Percentiles rank a stretch among this genome's conserved stretches.
phyloP scores from a whole-genome alignment of 2,329 filamentous ascomycete genomes.

The Fusarium liriodendri region DNA sequence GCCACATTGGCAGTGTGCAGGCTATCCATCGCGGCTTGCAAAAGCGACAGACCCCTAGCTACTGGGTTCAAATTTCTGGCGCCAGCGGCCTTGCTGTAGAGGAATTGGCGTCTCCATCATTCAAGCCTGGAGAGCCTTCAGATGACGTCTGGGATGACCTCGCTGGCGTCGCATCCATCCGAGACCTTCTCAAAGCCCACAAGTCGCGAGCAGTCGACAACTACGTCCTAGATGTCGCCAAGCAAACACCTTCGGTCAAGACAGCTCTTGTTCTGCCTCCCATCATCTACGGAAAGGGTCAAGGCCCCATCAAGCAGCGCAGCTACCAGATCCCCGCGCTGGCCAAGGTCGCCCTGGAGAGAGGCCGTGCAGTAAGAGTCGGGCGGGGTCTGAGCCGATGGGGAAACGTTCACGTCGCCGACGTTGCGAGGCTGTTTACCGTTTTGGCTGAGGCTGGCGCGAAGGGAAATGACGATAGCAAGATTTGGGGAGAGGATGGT shows the following conservation, averaged over 20 bases:
- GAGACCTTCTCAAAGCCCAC: slow-evolving; percentile 41
- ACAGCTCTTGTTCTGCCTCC: slow-evolving; percentile 52
- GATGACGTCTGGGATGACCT: slow-evolving; percentile 51
- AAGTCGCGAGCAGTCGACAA: slow-evolving; percentile 51
- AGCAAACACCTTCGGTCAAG: slow-evolving; percentile 41
- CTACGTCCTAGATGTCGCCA: slow-evolving; percentile 48
- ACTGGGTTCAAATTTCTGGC: slow-evolving; percentile 52
- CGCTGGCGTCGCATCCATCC: slow-evolving; percentile 40
- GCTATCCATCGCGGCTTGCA: slow-evolving; percentile 45
- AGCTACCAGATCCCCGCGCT: slow-evolving; percentile 56
- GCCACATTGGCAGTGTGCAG: slow-evolving; percentile 46
- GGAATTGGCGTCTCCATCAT: slow-evolving; percentile 47
- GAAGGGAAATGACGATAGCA: slow-evolving; percentile 28
- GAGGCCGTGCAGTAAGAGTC: slow-evolving; percentile 47
- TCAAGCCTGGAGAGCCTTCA: slow-evolving; percentile 45
- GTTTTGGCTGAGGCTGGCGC: slow-evolving; percentile 47
- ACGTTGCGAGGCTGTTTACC: slow-evolving; percentile 46
- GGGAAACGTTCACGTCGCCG: slow-evolving; percentile 51
- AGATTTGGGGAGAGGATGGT: slow-evolving; percentile 53
- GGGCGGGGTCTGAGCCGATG: slow-evolving; percentile 50
- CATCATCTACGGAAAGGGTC: slow-evolving; percentile 53
- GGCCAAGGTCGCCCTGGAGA: slow-evolving; percentile 46
- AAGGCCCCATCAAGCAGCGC: slow-evolving; percentile 52
- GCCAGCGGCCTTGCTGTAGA: slow-evolving; percentile 48
- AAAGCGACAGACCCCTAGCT: slow-evolving; percentile 25